phyloP scores from a whole-genome alignment of 345 rosid genomes.

The Citrus unshiu region DNA sequence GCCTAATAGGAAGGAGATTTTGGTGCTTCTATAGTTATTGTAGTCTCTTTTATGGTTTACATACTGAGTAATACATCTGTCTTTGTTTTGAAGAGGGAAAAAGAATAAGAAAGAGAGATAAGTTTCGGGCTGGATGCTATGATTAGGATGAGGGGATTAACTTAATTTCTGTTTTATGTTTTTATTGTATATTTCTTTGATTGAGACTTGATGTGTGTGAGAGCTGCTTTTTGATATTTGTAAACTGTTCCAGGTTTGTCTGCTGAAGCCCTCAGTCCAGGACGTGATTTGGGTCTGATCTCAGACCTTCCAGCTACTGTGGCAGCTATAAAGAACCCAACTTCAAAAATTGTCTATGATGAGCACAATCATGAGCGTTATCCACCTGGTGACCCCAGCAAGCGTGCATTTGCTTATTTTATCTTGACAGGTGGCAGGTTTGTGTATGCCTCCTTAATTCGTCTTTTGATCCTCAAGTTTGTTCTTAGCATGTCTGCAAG shows the following conservation, averaged over 20 bases:
- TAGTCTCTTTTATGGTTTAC: not conserved
- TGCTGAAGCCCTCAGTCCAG: conserved; percentile 38
- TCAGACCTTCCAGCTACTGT: conserved; percentile 49
- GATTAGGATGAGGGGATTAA: not conserved
- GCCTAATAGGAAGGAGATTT: not conserved
- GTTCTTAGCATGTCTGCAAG: conserved; percentile 69
- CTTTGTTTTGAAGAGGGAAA: not conserved
- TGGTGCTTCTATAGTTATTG: not conserved
- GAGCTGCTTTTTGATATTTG: not conserved
- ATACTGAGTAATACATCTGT: not conserved
- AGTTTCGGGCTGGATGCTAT: not conserved
- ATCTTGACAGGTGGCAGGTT: conserved; percentile 62
- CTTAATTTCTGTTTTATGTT: not conserved
- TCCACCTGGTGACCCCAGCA: conserved; percentile 70
- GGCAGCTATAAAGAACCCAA: conserved; percentile 54
- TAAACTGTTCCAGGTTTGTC: conserved; percentile 46
- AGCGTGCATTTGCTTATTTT: conserved; percentile 67
- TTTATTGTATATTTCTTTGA: not conserved
- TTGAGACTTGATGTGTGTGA: not conserved
- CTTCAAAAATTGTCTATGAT: conserved; percentile 46
- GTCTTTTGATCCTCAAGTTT: conserved; percentile 59
- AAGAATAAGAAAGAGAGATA: not conserved
- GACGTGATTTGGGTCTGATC: conserved; percentile 38
- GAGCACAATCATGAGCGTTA: conserved; percentile 59
- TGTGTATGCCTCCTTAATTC: conserved; percentile 57